These are phyloP conservation scores for Mycena alexandri DNA, from an alignment of 768 basidiomycete species.

Conservation along the genomic window DNA sequence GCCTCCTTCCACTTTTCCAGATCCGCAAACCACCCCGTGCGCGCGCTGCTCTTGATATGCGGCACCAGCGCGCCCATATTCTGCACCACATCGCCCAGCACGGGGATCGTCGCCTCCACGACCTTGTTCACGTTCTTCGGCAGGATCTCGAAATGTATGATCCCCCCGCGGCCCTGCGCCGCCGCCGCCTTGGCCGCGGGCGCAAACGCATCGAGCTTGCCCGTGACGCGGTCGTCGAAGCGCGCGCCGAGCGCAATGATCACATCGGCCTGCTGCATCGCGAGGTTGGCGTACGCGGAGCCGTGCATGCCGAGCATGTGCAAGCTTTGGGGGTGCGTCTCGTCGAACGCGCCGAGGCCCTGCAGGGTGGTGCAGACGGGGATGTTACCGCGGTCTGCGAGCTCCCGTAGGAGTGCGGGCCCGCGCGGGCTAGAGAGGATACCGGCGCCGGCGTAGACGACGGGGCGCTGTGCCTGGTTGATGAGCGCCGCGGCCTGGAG, in stretches of 20 bases:
- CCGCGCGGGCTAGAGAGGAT: conserved; percentile 82
- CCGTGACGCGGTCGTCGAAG: conserved; percentile 98
- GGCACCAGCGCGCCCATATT: conserved; percentile 89
- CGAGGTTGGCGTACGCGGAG: conserved; percentile 95
- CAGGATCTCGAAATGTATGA: conserved; percentile 99
- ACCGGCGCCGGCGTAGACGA: conserved; percentile 95
- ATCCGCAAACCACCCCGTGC: conserved; percentile 86
- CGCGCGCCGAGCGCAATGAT: conserved; percentile 97
- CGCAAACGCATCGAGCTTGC: conserved; percentile 89
- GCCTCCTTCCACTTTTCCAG: conserved; percentile 87
- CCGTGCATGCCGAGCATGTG: conserved; percentile 84
- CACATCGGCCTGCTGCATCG: conserved; percentile 97
- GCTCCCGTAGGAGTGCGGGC: conserved; percentile 82
- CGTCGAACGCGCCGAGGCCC: conserved; percentile 96
- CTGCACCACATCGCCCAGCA: conserved; percentile 92
- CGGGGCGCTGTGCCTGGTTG: conserved; percentile 89
- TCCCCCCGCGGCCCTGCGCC: conserved; percentile 87
- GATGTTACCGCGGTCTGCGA: conserved; percentile 89
- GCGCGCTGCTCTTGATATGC: conserved; percentile 71
- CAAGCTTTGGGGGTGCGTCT: conserved; percentile 84
- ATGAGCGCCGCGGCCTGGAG: conserved; percentile 88
- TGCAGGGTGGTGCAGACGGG: conserved; percentile 98
- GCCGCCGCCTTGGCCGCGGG: conserved; percentile 92
- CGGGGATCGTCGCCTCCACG: conserved; percentile 91
- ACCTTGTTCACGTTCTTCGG: conserved; percentile 99